phyloP scores from a whole-genome alignment of 148 eudicot genomes.

The Cornus florida region DNA sequence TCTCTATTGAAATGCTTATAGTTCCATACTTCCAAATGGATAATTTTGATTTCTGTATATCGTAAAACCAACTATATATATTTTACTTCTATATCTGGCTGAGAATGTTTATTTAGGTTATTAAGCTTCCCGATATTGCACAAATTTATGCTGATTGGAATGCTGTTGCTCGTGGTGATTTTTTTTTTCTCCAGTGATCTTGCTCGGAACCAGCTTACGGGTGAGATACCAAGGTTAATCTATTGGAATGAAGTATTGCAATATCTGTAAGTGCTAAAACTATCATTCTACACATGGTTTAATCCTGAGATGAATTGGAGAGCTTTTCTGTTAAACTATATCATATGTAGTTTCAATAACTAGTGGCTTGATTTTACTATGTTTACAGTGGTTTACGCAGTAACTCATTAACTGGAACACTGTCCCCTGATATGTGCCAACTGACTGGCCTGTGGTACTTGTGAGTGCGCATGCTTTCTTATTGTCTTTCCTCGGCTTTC shows the following conservation, averaged over 20 bases:
- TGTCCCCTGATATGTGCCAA: constrained; percentile 80
- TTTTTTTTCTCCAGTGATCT: constrained; percentile 41
- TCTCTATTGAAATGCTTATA: not conserved
- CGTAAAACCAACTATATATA: too few relatives aligned
- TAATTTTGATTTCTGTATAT: not conserved
- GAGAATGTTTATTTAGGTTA: not conserved
- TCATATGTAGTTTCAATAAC: not conserved
- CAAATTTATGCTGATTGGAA: not conserved
- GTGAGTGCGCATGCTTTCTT: constrained; percentile 30
- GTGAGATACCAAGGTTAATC: constrained; percentile 71
- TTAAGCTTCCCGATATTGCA: not conserved
- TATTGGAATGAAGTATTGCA: constrained; percentile 84
- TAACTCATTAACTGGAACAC: constrained; percentile 57
- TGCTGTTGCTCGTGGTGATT: not conserved
- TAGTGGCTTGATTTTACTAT: not conserved
- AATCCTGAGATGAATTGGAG: not conserved
- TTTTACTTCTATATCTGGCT: too few relatives aligned
- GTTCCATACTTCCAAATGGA: not conserved
- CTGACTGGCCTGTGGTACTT: constrained; percentile 79
- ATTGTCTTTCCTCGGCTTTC: not conserved
- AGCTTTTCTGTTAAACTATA: not conserved
- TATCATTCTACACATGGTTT: too few relatives aligned
- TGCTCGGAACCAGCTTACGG: constrained; percentile 59
- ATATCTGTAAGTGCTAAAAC: constrained; percentile 48
- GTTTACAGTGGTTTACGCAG: constrained; percentile 54